Evolutionary conservation across 1,284 basidiomycete genomes (phyloP), one percentile per base, ranked within the genome.

Genomic region (Malassezia dermatis): DNA sequence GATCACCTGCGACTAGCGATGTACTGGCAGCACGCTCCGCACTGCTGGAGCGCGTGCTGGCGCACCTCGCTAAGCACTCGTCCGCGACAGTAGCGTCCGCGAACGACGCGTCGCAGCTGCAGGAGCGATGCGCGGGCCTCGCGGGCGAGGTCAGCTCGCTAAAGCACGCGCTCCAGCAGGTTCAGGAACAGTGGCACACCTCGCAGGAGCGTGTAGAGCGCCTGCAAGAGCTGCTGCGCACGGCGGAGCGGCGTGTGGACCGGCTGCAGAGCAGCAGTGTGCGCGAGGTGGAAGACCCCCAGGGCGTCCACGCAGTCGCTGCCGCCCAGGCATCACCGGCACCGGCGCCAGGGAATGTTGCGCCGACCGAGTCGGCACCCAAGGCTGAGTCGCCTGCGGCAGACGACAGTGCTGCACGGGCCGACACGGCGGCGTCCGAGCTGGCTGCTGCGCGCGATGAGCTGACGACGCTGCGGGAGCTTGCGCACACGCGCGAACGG

Each of bases 111-210:
- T 10, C 37, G 19, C 17, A 39, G 37, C 37, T 59, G 19, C 59
- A 63, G 44, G 50, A 48, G 15, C 45, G 56, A n/a, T 59, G 56
- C 39, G 52, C 56, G 28, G 31, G 31, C 23, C 52, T 63, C 15
- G 59, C 61, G 6, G 51, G 41, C 28, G 62, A 65, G 48, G 53
- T 57, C 44, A 59, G 62, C 40, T 17, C 48, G 13, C 34, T 59
- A 21, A 50, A 52, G 21, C 46, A 58, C 30, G 17, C 51, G 15
- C 35, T 56, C 8, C 19, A 32, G 21, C 21, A 31, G 10, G 28
- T 55, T 12, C 24, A 55, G 10, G 35, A 26, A 11, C 44, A 45
- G 32, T 53, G 56, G n/a, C 23, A 28, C 5, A 13, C 19, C 15
- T 41, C 57, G 5, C 40, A 53, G 28, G 56, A 51, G 21, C 45